phyloP scores from a whole-genome alignment of 805 yeast genomes.

The Saccharomyces eubayanus region DNA sequence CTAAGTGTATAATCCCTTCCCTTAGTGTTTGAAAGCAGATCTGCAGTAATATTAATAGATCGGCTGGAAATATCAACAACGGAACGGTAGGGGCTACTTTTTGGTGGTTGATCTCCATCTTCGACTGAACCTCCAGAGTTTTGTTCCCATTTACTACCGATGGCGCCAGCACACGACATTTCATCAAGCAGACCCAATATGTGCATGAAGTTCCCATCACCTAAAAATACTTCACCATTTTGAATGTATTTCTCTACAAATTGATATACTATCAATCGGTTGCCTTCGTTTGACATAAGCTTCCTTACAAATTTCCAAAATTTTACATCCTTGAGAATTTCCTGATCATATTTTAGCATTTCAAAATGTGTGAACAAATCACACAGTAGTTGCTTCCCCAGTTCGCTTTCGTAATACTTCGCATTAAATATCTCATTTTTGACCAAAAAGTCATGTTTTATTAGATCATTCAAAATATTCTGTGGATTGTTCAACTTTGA shows the following conservation, averaged over 20 bases:
- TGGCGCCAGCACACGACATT: slow-evolving; percentile 66
- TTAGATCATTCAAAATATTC: slow-evolving; percentile 8
- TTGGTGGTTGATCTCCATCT: slow-evolving; percentile 33
- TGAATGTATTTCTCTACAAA: background rate
- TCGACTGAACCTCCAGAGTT: slow-evolving; percentile 40
- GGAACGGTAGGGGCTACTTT: slow-evolving; percentile 41
- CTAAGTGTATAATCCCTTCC: slow-evolving; percentile 21
- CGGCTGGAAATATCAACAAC: slow-evolving; percentile 48
- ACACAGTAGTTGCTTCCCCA: slow-evolving; percentile 38
- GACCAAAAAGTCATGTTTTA: slow-evolving; percentile 17
- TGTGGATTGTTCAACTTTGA: slow-evolving; percentile 14
- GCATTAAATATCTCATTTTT: slow-evolving; percentile 24
- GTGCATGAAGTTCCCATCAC: slow-evolving; percentile 47
- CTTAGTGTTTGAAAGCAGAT: slow-evolving; percentile 32
- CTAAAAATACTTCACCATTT: background rate
- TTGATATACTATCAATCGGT: background rate
- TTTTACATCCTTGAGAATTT: slow-evolving; percentile 40
- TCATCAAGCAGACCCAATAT: slow-evolving; percentile 64
- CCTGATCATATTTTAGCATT: slow-evolving; percentile 9
- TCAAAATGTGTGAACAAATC: slow-evolving; percentile 30
- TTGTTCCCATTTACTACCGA: slow-evolving; percentile 67
- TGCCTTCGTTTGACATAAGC: slow-evolving; percentile 33
- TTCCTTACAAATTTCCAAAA: slow-evolving; percentile 47
- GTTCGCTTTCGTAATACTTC: slow-evolving; percentile 33
- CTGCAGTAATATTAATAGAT: slow-evolving; percentile 52